Evolutionary conservation across 495 filamentous ascomycete species (phyloP).

Genomic region (Aspergillus heteromorphus): DNA sequence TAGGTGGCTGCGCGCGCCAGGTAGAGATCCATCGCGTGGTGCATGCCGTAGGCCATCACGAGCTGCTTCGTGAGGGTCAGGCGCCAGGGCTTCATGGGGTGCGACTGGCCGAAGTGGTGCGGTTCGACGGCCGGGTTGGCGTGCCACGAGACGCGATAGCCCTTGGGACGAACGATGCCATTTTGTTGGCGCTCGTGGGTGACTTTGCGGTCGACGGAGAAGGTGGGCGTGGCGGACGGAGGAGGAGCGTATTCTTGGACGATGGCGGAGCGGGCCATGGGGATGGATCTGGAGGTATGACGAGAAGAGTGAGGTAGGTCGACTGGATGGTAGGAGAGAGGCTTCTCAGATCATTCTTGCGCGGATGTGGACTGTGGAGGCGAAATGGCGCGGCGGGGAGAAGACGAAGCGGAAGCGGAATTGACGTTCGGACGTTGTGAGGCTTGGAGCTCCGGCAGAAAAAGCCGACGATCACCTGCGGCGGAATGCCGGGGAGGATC

Average conservation of each 20-base stretch:
- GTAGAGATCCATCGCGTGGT: slow-evolving; percentile 93
- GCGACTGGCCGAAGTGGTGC: slow-evolving; percentile 90
- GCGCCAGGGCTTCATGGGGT: slow-evolving; percentile 99
- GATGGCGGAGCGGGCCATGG: slow-evolving; percentile 47
- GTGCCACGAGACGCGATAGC: slow-evolving; percentile 95
- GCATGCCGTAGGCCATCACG: slow-evolving; percentile 89
- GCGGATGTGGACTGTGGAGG: slow-evolving; percentile 1
- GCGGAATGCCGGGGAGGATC: neutral
- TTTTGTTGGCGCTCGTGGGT: slow-evolving; percentile 62
- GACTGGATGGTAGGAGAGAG: neutral
- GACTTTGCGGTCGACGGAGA: slow-evolving; percentile 59
- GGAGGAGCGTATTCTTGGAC: slow-evolving; percentile 66
- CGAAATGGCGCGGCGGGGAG: slow-evolving; percentile 4
- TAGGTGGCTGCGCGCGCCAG: slow-evolving; percentile 72
- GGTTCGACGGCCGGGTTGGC: slow-evolving; percentile 92
- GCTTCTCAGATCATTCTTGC: slow-evolving; percentile 5
- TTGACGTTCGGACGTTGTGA: no score
- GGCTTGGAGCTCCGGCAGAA: slow-evolving; percentile 3
- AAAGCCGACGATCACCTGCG: neutral
- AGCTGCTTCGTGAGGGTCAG: slow-evolving; percentile 92
- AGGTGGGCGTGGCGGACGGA: slow-evolving; percentile 53
- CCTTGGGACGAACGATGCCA: slow-evolving; percentile 70
- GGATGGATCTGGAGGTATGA: slow-evolving; percentile 5
- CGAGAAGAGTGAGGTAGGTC: neutral
- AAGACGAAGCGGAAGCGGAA: slow-evolving; percentile 1